These are phyloP conservation scores for Coemansia biformis DNA, from an alignment of 192 early-diverging fungal genomes.

Conservation along the genomic window DNA sequence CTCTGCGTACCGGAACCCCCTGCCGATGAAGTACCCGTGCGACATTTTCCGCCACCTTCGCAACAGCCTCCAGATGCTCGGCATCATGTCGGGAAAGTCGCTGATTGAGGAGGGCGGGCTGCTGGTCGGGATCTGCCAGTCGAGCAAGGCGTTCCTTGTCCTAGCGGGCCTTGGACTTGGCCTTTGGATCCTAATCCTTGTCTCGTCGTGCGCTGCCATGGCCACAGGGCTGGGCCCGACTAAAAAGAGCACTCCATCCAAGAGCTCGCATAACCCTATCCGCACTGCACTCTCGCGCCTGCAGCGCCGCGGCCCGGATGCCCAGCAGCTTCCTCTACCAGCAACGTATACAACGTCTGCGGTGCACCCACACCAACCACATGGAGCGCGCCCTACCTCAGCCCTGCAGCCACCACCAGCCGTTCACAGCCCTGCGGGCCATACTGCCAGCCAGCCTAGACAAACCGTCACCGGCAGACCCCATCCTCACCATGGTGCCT, in stretches of 20 bases:
- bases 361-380: background rate
- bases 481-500: no score
- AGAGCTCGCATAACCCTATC: slow-evolving; percentile 15
- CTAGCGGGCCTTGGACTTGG: slow-evolving; percentile 33
- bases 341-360: slow-evolving; percentile 3
- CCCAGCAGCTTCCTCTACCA: slow-evolving; percentile 7
- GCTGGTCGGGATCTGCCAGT: slow-evolving; percentile 40
- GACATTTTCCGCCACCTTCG: slow-evolving; percentile 33
- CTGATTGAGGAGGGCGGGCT: slow-evolving; percentile 38
- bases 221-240: slow-evolving; percentile 18
- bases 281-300: slow-evolving; percentile 11
- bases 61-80: slow-evolving; percentile 26
- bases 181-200: slow-evolving; percentile 33
- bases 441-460: background rate
- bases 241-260: slow-evolving; percentile 6
- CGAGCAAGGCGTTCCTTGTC: slow-evolving; percentile 43
- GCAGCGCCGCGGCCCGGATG: background rate
- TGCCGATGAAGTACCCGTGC: slow-evolving; percentile 45
- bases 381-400: background rate
- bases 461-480: no score
- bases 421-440: background rate
- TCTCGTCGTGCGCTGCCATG: slow-evolving; percentile 29
- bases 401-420: background rate
- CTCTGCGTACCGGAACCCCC: slow-evolving; percentile 39
- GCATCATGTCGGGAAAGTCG: slow-evolving; percentile 29